phyloP scores from a whole-genome alignment of 1,284 basidiomycete species.

The Afroboletus lepidellus region DNA sequence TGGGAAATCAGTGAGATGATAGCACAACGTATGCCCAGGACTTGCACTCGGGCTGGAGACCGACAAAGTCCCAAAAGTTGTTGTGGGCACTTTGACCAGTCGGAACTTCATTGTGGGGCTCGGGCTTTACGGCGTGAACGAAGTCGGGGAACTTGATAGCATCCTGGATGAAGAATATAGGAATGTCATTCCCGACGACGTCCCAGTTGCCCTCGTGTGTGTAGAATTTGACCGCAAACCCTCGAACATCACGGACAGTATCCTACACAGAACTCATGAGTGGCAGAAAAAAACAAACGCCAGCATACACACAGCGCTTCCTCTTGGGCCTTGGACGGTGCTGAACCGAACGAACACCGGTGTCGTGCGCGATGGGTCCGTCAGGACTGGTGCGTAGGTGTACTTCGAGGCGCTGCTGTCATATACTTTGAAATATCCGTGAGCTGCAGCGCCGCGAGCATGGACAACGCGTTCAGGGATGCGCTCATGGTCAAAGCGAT shows the following conservation, averaged over 20 bases:
- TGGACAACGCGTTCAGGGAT: conserved; percentile 81
- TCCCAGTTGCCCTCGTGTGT: conserved; percentile 83
- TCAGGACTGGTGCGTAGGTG: conserved; percentile 67
- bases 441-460: conserved; percentile 77
- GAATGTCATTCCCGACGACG: conserved; percentile 74
- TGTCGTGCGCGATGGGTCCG: conserved; percentile 66
- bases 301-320: conserved; percentile 53
- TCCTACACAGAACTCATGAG: conserved; percentile 42
- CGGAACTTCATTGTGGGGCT: conserved; percentile 74
- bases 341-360: conserved; percentile 80
- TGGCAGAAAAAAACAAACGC: background rate
- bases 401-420: conserved; percentile 62
- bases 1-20: conserved; percentile 17
- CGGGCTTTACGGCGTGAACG: conserved; percentile 78
- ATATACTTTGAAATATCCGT: conserved; percentile 77
- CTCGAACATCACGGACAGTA: conserved; percentile 80
- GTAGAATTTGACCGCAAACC: conserved; percentile 82
- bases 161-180: conserved; percentile 85
- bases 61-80: conserved; percentile 82
- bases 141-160: conserved; percentile 84
- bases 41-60: conserved; percentile 60
- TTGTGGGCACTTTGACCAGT: conserved; percentile 71
- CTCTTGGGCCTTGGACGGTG: conserved; percentile 75
- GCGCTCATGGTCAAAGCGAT: conserved; percentile 80
- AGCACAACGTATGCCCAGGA: background rate